Evolutionary conservation across 75 land plant species (phyloP).

Genomic region (Cunninghamia lanceolata): DNA sequence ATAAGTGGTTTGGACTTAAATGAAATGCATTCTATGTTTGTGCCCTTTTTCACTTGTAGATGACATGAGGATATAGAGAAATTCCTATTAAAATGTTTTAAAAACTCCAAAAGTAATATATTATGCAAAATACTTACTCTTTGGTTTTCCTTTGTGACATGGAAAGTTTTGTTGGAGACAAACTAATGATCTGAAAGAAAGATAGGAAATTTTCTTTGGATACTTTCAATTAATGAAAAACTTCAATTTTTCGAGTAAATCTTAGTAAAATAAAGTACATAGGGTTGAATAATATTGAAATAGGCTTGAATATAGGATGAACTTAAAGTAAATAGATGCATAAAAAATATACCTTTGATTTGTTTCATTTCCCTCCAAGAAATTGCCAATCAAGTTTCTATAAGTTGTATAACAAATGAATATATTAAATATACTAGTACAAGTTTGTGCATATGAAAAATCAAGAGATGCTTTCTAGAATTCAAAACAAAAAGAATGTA

Average conservation of each 20-base stretch:
- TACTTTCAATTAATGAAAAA: background rate
- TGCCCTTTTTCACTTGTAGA: background rate
- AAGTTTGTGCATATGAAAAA: background rate
- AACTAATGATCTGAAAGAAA: background rate
- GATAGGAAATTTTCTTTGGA: background rate
- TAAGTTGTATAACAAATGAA: background rate
- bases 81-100: background rate
- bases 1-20: background rate
- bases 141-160: slow-evolving; percentile 1
- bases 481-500: too few relatives aligned
- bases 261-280: background rate
- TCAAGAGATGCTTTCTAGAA: background rate
- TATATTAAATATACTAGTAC: background rate
- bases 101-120: too few relatives aligned
- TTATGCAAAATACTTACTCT: background rate
- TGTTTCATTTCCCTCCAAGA: slow-evolving; percentile 2
- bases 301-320: background rate
- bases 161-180: background rate
- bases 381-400: slow-evolving; percentile 7
- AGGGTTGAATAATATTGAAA: background rate
- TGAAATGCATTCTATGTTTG: background rate
- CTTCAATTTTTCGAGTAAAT: background rate
- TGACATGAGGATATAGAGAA: background rate
- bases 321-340: background rate
- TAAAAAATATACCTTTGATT: background rate